Evolutionary conservation across 2,329 filamentous ascomycete genomes (phyloP).

Genomic region (Alternaria hordeiaustralica): DNA sequence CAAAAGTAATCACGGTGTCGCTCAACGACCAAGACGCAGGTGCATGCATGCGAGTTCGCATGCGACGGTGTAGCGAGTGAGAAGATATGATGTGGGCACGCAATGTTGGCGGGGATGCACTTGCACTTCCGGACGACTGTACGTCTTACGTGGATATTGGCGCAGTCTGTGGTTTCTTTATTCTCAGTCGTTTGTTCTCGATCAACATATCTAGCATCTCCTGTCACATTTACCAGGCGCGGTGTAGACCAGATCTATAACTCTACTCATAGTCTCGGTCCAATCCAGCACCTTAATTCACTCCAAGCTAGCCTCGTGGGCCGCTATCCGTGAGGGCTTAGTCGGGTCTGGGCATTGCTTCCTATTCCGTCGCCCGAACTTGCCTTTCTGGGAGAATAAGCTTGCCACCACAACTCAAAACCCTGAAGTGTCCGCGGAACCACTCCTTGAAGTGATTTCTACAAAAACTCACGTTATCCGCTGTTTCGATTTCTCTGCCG

Average conservation of each 20-base stretch:
- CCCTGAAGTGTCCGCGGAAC: neutral
- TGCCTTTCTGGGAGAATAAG: conserved; percentile 24
- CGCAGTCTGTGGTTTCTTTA: conserved; percentile 40
- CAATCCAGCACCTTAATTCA: conserved; percentile 34
- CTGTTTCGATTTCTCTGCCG: neutral
- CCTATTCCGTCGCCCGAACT: conserved; percentile 19
- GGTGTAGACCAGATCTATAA: conserved; percentile 39
- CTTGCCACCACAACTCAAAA: conserved; percentile 15
- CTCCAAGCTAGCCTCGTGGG: conserved; percentile 5
- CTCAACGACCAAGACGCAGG: conserved; percentile 29
- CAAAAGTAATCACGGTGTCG: conserved; percentile 45
- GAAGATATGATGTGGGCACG: conserved; percentile 39
- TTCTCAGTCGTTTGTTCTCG: conserved; percentile 27
- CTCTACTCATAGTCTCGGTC: conserved; percentile 31
- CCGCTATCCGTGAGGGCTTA: conserved; percentile 24
- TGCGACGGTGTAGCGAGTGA: conserved; percentile 28
- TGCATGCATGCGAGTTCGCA: conserved; percentile 29
- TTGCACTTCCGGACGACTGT: conserved; percentile 40
- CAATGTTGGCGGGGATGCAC: conserved; percentile 39
- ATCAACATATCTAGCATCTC: conserved; percentile 39
- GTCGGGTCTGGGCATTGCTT: conserved; percentile 26
- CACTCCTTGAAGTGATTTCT: neutral
- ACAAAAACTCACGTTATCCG: neutral
- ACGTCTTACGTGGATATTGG: conserved; percentile 46
- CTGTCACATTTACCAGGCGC: conserved; percentile 39